Evolutionary conservation across 2,329 filamentous ascomycete genomes (phyloP).

Genomic region (Gnomoniopsis sp.): DNA sequence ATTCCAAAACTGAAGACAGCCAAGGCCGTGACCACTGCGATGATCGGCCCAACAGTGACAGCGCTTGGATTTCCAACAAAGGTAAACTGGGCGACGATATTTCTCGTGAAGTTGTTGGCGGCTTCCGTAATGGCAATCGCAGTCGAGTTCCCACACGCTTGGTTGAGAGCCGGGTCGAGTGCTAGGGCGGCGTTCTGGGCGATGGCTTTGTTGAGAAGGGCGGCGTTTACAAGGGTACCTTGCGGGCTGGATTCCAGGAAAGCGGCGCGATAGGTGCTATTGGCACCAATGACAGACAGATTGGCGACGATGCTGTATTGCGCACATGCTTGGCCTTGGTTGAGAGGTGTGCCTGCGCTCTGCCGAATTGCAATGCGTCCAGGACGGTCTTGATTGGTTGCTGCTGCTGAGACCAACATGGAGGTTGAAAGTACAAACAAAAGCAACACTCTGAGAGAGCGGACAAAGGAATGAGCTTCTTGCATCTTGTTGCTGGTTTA

Average conservation of each 20-base stretch:
- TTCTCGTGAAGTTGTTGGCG: slow-evolving; percentile 38
- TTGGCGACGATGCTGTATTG: slow-evolving; percentile 43
- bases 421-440: background rate
- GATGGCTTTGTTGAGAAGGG: slow-evolving; percentile 38
- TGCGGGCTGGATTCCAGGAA: slow-evolving; percentile 39
- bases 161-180: slow-evolving; percentile 36
- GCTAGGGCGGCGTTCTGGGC: slow-evolving; percentile 34
- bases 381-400: background rate
- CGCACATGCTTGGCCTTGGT: slow-evolving; percentile 26
- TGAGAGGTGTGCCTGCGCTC: background rate
- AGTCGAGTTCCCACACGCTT: slow-evolving; percentile 41
- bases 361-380: background rate
- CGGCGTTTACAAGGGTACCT: slow-evolving; percentile 34
- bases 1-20: background rate
- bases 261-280: slow-evolving; percentile 40
- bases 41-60: background rate
- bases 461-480: background rate
- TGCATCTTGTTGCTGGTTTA: background rate
- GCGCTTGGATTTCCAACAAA: background rate
- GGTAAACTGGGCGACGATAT: slow-evolving; percentile 33
- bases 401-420: background rate
- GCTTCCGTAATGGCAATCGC: slow-evolving; percentile 38
- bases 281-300: slow-evolving; percentile 41
- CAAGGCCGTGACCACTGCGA: background rate
- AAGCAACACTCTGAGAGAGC: background rate